Evolutionary conservation across 495 filamentous ascomycete species (phyloP), one percentile per base, ranked within the genome.

Genomic region (Apodospora peruviana): DNA sequence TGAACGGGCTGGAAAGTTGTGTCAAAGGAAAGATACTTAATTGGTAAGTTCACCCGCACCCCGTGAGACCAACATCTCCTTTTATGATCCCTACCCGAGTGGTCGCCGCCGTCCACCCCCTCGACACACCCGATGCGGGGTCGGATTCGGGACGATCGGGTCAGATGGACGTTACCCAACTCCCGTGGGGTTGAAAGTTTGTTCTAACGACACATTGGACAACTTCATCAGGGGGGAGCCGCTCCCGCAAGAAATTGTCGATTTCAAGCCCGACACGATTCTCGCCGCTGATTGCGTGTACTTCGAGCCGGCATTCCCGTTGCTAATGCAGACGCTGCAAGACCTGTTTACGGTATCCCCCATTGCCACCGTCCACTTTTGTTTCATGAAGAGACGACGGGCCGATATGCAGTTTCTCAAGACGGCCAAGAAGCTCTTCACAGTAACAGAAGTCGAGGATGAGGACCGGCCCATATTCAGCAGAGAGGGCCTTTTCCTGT

Each of bases 211-310:
- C 41, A 5, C n/a, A 12, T 21, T 44, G 10, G 20, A 24, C 18
- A 43, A n/a, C 24, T 24, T 23, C 24, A 45, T 22, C 51, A 83
- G 80, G 80, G 77, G 78, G 48, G 70, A 81, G 46, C 71, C 79
- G 35, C 72, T 75, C 40, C 75, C 72, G 19, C 51, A 60, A 39
- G 72, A 67, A 47, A 74, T 75, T 19, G 42, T 65, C 34, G 62
- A 59, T 24, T 54, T 64, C 39, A 75, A 78, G 50, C 86, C 90
- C 11, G 83, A 93, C 52, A 72, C 91, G 36, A 81, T 98, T 47
- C 78, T 98, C 10, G 93, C 93, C 10, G 93, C 91, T 5, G 93
- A 98, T 65, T 97, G 93, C 71, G 90, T 95, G 42, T 98, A 97
- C 74, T 94, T 94, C 58, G 91, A 98, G 64, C 89, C 91, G 3